Base-by-base conservation (phyloP, 1,284 basidiomycete genomes). In the Sanghuangporus sanghuang region DNA sequence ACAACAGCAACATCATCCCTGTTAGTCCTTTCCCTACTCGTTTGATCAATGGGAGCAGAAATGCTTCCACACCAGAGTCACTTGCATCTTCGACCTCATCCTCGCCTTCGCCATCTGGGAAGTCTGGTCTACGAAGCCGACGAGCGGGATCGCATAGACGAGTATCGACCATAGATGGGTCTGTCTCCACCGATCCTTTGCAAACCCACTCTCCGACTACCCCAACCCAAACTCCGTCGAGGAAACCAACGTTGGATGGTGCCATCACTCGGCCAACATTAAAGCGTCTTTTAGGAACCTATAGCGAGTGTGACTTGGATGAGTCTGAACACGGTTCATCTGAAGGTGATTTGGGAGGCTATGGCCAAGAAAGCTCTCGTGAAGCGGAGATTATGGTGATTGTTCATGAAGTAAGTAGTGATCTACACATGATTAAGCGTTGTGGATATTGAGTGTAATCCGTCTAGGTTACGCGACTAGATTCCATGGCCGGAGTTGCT, bases 401-500 rank as follows among this genome's bases (percentile, higher is more conserved):
- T 44, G 57, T 66, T 36, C 65, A 66, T 44, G 59, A 63, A 57
- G 65, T 66, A 23, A 18, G 57, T 36, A 32, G 6, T 9, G 44
- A 55, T 14, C 16, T 36, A 38, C 2, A 16, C 1, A 5, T 32
- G 53, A 54, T 54, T 38, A 9, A 54, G 4, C 16, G 11, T 36
- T 54, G 9, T 36, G 5, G 6, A 35, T 6, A 6, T 14, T 54
- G 11, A 38, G 6, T 14, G 6, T 1, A 6, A 59, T 36, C 59
- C 21, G 8, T 46, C 21, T 52, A 92, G 93, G 80, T 96, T 39
- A 76, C 79, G 62, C 78, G 85, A 4, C 81, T 79, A 21, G 95
- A 97, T 71, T 91, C 93, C 2, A 77, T 96, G 16, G 85, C 92
- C 14, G 89, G 92, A 14, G 88, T 97, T 21, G 87, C 95, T 0